Evolutionary conservation across 495 filamentous ascomycete species (phyloP), one percentile per base, ranked within the genome.

Genomic region (Cairneyella variabilis): DNA sequence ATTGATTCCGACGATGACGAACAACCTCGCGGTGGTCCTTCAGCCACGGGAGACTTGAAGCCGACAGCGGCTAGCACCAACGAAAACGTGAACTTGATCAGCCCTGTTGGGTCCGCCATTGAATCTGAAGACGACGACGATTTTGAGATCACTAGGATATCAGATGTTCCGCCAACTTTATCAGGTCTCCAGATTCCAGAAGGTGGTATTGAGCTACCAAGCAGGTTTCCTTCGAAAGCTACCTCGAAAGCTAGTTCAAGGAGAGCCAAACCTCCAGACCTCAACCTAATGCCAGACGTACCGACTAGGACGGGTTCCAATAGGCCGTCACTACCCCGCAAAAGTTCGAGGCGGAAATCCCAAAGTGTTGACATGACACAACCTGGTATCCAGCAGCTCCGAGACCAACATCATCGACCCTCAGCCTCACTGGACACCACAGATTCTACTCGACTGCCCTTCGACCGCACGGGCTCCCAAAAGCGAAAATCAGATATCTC

Each of bases 141-240:
- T 23, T 71, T 63, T 54, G 63, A 67, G 51, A 43, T 55, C n/a
- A 41, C 20, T 9, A 68, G 68, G 49, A 61, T 80, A 17, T 71
- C 74, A 37, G 71, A 76, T 43, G 64, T 81, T 1, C 74, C 80
- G 14, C 84, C 83, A 3, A 68, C 73, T 2, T 69, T 91, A 21
- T 84, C 83, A 3, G 71, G 72, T 4, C 73, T 89, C 41, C 80
- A 87, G 2, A 51, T 64, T 53, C 71, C 79, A 25, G 81, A 76
- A 18, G 81, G 77, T 51, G 77, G 70, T 40, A 84, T 87, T 54
- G 78, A 81, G 61, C 63, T 85, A 11, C 81, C 83, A n/a, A 85
- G 79, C 58, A 78, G 83, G 30, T 69, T 82, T 25, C 76, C 76
- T 16, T 85, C 83, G 3, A 81, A 79, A 60, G 78, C 73, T 41